These are phyloP conservation scores for Limnomonas spitsbergensis DNA, from an alignment of 139 green algal species.

Conservation along the genomic window DNA sequence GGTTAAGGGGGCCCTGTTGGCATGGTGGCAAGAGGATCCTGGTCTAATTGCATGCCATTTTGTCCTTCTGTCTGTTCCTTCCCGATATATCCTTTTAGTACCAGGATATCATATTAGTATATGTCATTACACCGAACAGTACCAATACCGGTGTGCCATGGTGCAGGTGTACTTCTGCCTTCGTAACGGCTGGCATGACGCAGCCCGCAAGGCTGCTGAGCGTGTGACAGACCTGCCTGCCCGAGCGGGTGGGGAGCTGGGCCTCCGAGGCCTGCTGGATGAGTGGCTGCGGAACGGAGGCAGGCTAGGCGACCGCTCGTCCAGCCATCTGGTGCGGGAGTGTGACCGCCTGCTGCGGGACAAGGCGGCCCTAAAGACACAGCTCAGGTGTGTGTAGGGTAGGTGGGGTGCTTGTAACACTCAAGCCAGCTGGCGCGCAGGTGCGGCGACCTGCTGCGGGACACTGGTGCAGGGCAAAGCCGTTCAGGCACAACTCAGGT, in stretches of 20 bases:
- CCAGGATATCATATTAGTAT: too few relatives aligned
- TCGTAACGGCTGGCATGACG: conserved; percentile 56
- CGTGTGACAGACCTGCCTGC: conserved; percentile 34
- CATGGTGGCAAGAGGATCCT: too few relatives aligned
- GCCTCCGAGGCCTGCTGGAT: conserved; percentile 33
- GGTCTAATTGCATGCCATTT: too few relatives aligned
- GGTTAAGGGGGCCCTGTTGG: too few relatives aligned
- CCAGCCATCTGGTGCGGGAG: conserved; percentile 42
- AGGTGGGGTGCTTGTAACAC: background rate
- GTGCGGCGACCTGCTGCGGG: too few relatives aligned
- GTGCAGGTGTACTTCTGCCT: conserved; percentile 73
- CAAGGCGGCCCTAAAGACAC: conserved; percentile 31
- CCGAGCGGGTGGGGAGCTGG: background rate
- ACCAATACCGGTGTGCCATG: too few relatives aligned
- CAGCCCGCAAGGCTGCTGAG: conserved; percentile 55
- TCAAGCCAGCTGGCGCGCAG: too few relatives aligned
- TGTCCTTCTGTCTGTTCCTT: too few relatives aligned
- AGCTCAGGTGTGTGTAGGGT: conserved; percentile 13
- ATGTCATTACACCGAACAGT: too few relatives aligned
- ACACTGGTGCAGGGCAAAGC: too few relatives aligned
- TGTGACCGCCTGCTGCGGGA: conserved; percentile 62
- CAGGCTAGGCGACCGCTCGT: conserved; percentile 29
- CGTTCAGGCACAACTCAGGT: too few relatives aligned
- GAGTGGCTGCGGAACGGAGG: conserved; percentile 37
- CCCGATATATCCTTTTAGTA: too few relatives aligned